Evolutionary conservation across 768 basidiomycete genomes (phyloP).

Genomic region (Amanita phalloides): DNA sequence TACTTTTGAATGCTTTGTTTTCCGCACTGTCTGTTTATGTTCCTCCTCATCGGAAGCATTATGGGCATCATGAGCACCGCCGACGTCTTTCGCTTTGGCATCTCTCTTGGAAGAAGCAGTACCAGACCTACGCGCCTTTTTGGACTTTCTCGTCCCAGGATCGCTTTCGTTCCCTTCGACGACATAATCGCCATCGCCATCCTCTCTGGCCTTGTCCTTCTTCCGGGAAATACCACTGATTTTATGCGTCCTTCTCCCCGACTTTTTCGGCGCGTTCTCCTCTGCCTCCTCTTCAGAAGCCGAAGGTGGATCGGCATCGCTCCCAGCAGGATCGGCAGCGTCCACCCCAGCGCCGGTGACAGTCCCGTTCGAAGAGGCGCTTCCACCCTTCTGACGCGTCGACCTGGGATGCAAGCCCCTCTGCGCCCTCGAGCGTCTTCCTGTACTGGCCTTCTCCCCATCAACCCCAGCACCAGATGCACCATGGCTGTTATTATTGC

Average conservation of each 20-base stretch:
- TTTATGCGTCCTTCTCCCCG: not conserved
- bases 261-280: not conserved
- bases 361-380: not conserved
- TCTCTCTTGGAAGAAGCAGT: slow-evolving; percentile 18
- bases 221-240: not conserved
- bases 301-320: not conserved
- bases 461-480: not conserved
- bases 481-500: not conserved
- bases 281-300: slow-evolving; percentile 1
- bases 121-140: slow-evolving; percentile 12
- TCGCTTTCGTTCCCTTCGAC: slow-evolving; percentile 15
- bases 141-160: slow-evolving; percentile 6
- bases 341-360: not conserved
- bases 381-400: slow-evolving; percentile 1
- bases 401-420: not conserved
- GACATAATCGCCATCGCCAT: slow-evolving; percentile 9
- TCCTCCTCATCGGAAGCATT: slow-evolving; percentile 11
- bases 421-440: not conserved
- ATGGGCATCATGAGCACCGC: slow-evolving; percentile 12
- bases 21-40: slow-evolving; percentile 10
- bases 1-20: slow-evolving; percentile 2
- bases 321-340: not conserved
- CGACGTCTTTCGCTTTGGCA: slow-evolving; percentile 20
- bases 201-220: slow-evolving; percentile 2
- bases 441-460: not conserved